Evolutionary conservation across 2,329 filamentous ascomycete genomes (phyloP).

Genomic region (Penicillium sp.): DNA sequence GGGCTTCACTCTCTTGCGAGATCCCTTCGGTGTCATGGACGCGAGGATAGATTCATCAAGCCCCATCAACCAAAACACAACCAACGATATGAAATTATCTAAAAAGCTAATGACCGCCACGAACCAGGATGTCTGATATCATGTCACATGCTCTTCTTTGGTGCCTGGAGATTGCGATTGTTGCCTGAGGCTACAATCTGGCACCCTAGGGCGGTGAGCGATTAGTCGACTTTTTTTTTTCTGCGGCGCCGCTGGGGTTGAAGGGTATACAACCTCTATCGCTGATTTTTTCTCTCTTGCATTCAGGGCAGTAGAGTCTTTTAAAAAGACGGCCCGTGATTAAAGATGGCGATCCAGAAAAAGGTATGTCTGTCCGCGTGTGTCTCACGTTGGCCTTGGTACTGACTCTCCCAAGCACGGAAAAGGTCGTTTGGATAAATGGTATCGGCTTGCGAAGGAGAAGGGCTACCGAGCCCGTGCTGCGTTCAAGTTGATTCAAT

Average conservation of each 20-base stretch:
- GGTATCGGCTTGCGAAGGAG: constrained; percentile 97
- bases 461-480: constrained; percentile 95
- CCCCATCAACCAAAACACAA: constrained; percentile 1
- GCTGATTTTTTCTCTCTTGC: constrained; percentile 11
- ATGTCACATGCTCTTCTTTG: constrained; percentile 31
- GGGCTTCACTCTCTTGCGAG: constrained; percentile 44
- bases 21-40: constrained; percentile 40
- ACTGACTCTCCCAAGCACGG: constrained; percentile 59
- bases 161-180: constrained; percentile 9
- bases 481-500: constrained; percentile 94
- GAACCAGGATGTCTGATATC: constrained; percentile 26
- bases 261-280: constrained; percentile 16
- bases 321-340: constrained; percentile 19
- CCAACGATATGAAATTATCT: constrained; percentile 7
- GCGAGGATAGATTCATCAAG: constrained; percentile 34
- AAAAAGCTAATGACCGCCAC: constrained; percentile 14
- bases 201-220: constrained; percentile 20
- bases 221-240: constrained; percentile 27
- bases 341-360: constrained; percentile 88
- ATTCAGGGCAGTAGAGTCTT: constrained; percentile 23
- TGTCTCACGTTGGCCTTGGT: constrained; percentile 7
- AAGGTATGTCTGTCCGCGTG: constrained; percentile 52
- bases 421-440: constrained; percentile 97
- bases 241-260: constrained; percentile 10
- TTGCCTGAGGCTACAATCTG: constrained; percentile 26